Conservation (phyloP, 1,139 yeast species). For the Debaryomyces sp. region DNA sequence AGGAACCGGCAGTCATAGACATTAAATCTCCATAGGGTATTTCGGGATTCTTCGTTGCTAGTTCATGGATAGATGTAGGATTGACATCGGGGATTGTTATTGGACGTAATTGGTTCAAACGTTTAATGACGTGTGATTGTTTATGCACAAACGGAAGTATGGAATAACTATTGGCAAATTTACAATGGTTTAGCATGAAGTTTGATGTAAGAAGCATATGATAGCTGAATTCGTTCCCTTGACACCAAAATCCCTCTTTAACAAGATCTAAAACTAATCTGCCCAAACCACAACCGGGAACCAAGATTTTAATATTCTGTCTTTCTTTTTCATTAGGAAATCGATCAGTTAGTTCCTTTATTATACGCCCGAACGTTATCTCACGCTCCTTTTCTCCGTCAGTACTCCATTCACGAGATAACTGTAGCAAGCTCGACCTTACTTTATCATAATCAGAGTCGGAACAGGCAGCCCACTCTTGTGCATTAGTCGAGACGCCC, state of each 20-base stretch:
- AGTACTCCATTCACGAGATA: conserved; percentile 75
- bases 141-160: conserved; percentile 60
- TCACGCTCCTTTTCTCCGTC: conserved; percentile 61
- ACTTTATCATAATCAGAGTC: conserved; percentile 62
- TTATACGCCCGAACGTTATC: conserved; percentile 46
- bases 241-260: conserved; percentile 66
- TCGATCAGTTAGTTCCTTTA: conserved; percentile 42
- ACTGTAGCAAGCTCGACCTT: conserved; percentile 60
- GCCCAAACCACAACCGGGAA: conserved; percentile 88
- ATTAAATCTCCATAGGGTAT: conserved; percentile 56
- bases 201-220: conserved; percentile 78
- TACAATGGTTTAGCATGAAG: conserved; percentile 60
- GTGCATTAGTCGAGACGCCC: conserved; percentile 49
- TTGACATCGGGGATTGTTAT: conserved; percentile 56
- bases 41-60: conserved; percentile 32
- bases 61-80: conserved; percentile 38
- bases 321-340: conserved; percentile 47
- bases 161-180: conserved; percentile 36
- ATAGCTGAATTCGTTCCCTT: conserved; percentile 83
- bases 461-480: conserved; percentile 49
- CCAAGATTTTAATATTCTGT: conserved; percentile 50
- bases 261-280: conserved; percentile 77
- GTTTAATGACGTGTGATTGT: conserved; percentile 47
- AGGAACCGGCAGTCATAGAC: conserved; percentile 83
- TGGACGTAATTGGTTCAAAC: conserved; percentile 52